phyloP scores from a whole-genome alignment of 441 rosid species.

The Gossypium davidsonii region DNA sequence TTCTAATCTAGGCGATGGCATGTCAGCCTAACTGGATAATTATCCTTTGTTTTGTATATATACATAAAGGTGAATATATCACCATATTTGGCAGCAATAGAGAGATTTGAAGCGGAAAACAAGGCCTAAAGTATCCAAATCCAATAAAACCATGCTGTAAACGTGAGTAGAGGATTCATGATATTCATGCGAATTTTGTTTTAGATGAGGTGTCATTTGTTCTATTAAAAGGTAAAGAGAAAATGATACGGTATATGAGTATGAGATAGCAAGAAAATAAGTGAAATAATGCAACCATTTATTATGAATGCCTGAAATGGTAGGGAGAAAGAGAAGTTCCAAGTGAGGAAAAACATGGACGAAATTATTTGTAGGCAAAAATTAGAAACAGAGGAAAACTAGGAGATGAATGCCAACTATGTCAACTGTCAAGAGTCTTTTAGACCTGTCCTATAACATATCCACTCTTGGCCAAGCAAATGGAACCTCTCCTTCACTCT shows the following conservation, averaged over 20 bases:
- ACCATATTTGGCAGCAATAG: neutral
- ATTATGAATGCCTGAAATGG: neutral
- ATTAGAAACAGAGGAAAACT: slow-evolving; percentile 21
- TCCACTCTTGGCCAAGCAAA: slow-evolving; percentile 46
- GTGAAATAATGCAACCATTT: neutral
- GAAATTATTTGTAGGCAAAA: slow-evolving; percentile 29
- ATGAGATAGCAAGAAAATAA: neutral
- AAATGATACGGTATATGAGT: neutral
- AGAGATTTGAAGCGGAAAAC: slow-evolving; percentile 1
- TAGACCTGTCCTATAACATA: slow-evolving; percentile 37
- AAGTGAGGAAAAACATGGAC: slow-evolving; percentile 22
- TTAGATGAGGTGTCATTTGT: neutral
- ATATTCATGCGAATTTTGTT: neutral
- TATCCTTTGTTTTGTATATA: no score
- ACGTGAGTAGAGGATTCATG: neutral
- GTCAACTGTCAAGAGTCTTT: slow-evolving; percentile 18
- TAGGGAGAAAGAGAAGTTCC: neutral
- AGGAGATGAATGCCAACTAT: slow-evolving; percentile 30
- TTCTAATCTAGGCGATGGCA: no score
- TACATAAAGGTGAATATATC: neutral
- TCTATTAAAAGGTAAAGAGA: neutral
- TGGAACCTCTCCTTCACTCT: slow-evolving; percentile 21
- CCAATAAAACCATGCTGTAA: neutral
- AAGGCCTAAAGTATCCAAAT: neutral
- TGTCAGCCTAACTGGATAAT: no score